Evolutionary conservation across 2,329 filamentous ascomycete genomes (phyloP), one percentile per base, ranked within the genome.

Genomic region (Fusarium sp.): DNA sequence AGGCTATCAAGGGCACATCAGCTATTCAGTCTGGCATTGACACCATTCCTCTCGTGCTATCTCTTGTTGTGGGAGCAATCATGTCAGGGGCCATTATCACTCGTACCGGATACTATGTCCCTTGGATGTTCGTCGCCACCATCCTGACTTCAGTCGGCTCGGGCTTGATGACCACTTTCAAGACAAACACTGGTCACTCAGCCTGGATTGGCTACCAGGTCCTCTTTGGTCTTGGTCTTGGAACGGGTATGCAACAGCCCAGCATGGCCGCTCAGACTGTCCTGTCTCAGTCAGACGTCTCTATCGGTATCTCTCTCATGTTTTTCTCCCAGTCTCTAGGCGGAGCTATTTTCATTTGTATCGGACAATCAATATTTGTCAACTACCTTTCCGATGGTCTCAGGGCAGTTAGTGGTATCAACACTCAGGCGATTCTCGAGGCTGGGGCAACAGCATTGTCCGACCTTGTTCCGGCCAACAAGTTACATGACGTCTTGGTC

Each of bases 171-270:
- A 87, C 87, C 0, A 90, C 87, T 0, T 84, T 90, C 18, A 76
- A 79, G 43, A 80, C 86, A 4, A 74, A 82, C 71, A 89, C 86
- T 11, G 80, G 83, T 1, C 79, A 85, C 3, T 78, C 81, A 11
- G 80, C 83, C 27, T 91, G 89, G 89, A 87, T 90, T 68, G 88
- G 88, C n/a, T 90, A 87, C 77, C 88, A 90, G 75, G 85, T 88
- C 33, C 72, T 91, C 35, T 81, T 83, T 20, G 89, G 89, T 27
- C 80, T 89, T 3, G 89, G 88, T 27, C 82, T 87, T 27, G 85
- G 86, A 60, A 76, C 83, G 5, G 84, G 84, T 24, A 85, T 86
- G 78, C 85, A 87, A 74, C 80, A 83, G 22, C 81, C 82, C 27
- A 79, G 85, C 14, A 80, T 86, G 13, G 85, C 85, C 2, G 85